phyloP scores from a whole-genome alignment of 2,329 filamentous ascomycete species.

The Penicillium decumbens region DNA sequence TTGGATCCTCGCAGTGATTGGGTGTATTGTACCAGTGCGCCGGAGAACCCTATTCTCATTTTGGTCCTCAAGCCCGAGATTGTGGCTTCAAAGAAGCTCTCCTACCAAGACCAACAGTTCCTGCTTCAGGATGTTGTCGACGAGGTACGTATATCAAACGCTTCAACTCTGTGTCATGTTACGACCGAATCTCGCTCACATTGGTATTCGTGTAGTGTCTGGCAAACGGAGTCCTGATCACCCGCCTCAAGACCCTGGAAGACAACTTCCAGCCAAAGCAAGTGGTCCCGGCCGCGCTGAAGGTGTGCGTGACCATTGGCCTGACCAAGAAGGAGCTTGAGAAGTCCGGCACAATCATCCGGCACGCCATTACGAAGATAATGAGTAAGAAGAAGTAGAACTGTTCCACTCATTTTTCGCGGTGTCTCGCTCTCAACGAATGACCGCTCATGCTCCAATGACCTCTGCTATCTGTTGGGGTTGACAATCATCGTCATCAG shows the following conservation, averaged over 20 bases:
- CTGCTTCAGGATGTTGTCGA: conserved; percentile 90
- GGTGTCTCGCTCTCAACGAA: conserved; percentile 9
- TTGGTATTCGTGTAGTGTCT: conserved; percentile 56
- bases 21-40: conserved; percentile 73
- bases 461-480: conserved; percentile 8
- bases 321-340: conserved; percentile 92
- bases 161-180: neutral
- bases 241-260: conserved; percentile 74
- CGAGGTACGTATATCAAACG: conserved; percentile 60
- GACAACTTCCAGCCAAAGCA: conserved; percentile 63
- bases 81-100: conserved; percentile 64
- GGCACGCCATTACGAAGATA: conserved; percentile 91
- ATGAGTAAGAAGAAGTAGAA: conserved; percentile 56
- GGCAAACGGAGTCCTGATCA: conserved; percentile 83
- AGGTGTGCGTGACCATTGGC: conserved; percentile 83
- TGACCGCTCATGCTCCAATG: conserved; percentile 24
- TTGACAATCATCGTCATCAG: conserved; percentile 5
- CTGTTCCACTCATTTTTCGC: conserved; percentile 5
- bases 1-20: conserved; percentile 91
- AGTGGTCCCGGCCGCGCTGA: conserved; percentile 71
- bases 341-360: conserved; percentile 80
- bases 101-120: conserved; percentile 71
- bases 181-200: conserved; percentile 6
- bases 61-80: conserved; percentile 80
- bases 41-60: conserved; percentile 83